Conservation (phyloP, 1,284 basidiomycete species). For the Sphagnurus paluster region DNA sequence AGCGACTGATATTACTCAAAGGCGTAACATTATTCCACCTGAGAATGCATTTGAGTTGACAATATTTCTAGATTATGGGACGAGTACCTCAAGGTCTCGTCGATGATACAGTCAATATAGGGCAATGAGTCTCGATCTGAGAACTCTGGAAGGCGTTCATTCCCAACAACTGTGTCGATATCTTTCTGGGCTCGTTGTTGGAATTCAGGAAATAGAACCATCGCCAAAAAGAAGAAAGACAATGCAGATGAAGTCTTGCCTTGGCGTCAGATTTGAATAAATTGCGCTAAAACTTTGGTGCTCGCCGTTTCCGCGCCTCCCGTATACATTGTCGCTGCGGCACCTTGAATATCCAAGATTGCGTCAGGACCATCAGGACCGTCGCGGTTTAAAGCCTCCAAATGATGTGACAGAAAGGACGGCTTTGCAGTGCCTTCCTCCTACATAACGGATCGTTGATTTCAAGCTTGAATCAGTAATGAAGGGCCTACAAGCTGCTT, state of each 20-base stretch:
- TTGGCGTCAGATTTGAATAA: not conserved
- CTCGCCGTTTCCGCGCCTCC: not conserved
- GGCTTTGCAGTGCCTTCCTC: constrained; percentile 7
- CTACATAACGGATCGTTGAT: no score
- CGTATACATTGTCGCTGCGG: not conserved
- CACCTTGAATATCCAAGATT: not conserved
- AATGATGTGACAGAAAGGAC: not conserved
- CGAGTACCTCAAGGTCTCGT: constrained; percentile 39
- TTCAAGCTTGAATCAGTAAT: no score
- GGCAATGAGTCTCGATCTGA: constrained; percentile 28
- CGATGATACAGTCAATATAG: constrained; percentile 28
- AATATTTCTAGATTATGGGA: no score
- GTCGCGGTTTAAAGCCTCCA: not conserved
- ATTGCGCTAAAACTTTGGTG: no score
- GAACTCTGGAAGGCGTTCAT: constrained; percentile 41
- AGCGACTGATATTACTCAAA: constrained; percentile 3
- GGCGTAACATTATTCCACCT: constrained; percentile 18
- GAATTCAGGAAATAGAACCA: constrained; percentile 44
- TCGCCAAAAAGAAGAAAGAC: constrained; percentile 35
- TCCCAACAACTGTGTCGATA: constrained; percentile 42
- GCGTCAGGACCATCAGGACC: not conserved
- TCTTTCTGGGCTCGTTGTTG: constrained; percentile 45
- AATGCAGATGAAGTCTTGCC: constrained; percentile 12
- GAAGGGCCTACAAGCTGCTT: constrained; percentile 17
- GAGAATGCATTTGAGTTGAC: no score